Conservation (phyloP, 352 stramenopile genomes). For the Phytophthora tubulina region DNA sequence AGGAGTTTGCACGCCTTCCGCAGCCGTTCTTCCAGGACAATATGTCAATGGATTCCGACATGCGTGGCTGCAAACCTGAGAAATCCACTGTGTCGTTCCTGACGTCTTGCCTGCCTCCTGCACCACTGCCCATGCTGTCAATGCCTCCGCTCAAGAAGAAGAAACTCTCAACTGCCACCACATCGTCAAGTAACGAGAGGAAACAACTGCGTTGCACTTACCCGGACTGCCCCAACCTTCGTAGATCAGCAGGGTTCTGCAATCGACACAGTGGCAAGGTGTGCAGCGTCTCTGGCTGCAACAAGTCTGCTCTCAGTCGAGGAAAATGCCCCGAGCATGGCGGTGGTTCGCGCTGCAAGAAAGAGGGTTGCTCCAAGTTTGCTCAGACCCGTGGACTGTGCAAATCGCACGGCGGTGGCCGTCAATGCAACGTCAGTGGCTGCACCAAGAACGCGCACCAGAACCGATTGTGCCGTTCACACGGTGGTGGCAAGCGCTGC, state of each 20-base stretch:
- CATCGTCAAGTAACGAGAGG: slow-evolving; percentile 43
- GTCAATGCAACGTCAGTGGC: slow-evolving; percentile 75
- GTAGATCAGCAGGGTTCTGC: slow-evolving; percentile 80
- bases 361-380: slow-evolving; percentile 88
- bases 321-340: slow-evolving; percentile 89
- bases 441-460: slow-evolving; percentile 90
- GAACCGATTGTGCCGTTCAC: slow-evolving; percentile 83
- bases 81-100: slow-evolving; percentile 50
- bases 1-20: slow-evolving; percentile 74
- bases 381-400: slow-evolving; percentile 84
- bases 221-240: slow-evolving; percentile 79
- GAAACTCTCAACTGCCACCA: slow-evolving; percentile 36
- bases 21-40: slow-evolving; percentile 77
- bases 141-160: slow-evolving; percentile 86
- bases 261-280: slow-evolving; percentile 87
- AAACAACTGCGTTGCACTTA: slow-evolving; percentile 84
- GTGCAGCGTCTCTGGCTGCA: slow-evolving; percentile 72
- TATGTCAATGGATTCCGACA: slow-evolving; percentile 40
- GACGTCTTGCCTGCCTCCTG: slow-evolving; percentile 64
- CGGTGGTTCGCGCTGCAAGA: slow-evolving; percentile 86
- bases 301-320: slow-evolving; percentile 81
- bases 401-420: slow-evolving; percentile 86
- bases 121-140: slow-evolving; percentile 72
- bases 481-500: slow-evolving; percentile 86
- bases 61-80: slow-evolving; percentile 35